Base-by-base conservation (phyloP, 169 alveolate genomes). In the Fabrea salina region DNA sequence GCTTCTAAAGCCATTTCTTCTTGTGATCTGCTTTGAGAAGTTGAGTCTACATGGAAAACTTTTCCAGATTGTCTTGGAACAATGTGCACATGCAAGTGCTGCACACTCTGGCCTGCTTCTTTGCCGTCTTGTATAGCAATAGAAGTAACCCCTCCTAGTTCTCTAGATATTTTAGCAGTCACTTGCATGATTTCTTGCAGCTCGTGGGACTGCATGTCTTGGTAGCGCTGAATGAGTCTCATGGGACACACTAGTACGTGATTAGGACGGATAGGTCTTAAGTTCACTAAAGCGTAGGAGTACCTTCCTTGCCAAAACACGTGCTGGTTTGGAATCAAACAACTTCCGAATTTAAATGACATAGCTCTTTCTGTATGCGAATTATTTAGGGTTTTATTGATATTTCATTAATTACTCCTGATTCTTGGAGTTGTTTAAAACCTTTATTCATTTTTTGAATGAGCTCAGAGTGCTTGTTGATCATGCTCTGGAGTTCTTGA, bases 21-120 rank as follows among this genome's bases (percentile, higher is more conserved):
- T 13, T 22, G 54, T 16, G 74, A 35, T 13, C 74, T 22, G 11
- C 39, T 30, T 30, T 35, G n/a, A 16, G 37, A 13, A 30, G 32
- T 27, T 16, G 51, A 32, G 49, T 61, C 74, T 16, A 61, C 74
- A 35, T 25, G 1, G 13, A 33, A 8, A n/a, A 61, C 3, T 16
- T 16, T 95, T 22, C 54, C 37, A 11, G 40, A 41, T 43, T 43
- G 64, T 51, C 97, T 79, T 4, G 98, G 98, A 41, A 95, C 86
- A 39, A 95, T 75, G 75, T 95, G 98, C 13, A 93, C 89, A 86
- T 95, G 98, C 19, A 93, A 86, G 74, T 95, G 98, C 0, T 92
- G 91, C 16, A 95, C 94, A 5, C 96, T 93, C 87, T 93, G 97
- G 0, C 98, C 98, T 2, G 98, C 96, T 27, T 86, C 97, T 64